Evolutionary conservation across 805 yeast species (phyloP), one percentile per base, ranked within the genome.

Genomic region (Starmera amethionina): DNA sequence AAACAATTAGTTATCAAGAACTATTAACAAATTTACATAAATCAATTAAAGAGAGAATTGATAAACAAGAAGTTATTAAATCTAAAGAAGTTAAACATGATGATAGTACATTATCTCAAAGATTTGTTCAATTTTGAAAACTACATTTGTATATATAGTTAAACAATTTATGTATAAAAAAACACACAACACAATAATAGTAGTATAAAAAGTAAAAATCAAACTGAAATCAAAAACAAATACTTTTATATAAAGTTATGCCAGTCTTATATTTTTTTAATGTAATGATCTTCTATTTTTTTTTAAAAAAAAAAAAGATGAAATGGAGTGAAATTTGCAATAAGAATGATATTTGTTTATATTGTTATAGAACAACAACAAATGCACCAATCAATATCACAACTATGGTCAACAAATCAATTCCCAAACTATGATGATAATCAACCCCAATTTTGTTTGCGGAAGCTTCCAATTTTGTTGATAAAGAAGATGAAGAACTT

Each of bases 1-100:
- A 72, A 57, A 55, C 76, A 51, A 62, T 68, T 48, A 72, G 79
- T 16, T 82, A 79, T 55, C 58, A 73, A 6, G 95, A 84, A 42
- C 87, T 75, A 49, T 64, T 90, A 46, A 63, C 76, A 8, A 71
- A 71, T 32, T 62, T 89, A 40, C 96, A 90, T 58, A 77, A 74
- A 41, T 68, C 70, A 8, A 75, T 83, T 28, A 70, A 66, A 38
- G 73, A 65, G 13, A 75, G 70, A 44, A 46, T 75, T 16, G 77
- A 73, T 14, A 68, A 66, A 36, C 77, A 73, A 14, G 60, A 58
- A 35, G 42, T 53, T 5, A 30, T 47, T 31, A 41, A 45, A n/a
- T 27, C 51, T 10, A 39, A 43, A 28, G 39, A 44, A 8, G 43
- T 47, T 16, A 46, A 40, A 10, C 58, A 58, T 38, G 62, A 60